Percentiles rank a stretch among this genome's conserved stretches.
Evolutionary conservation across 2,329 filamentous ascomycete genomes (phyloP).

Genomic region (Emmonsiellopsis sp.): DNA sequence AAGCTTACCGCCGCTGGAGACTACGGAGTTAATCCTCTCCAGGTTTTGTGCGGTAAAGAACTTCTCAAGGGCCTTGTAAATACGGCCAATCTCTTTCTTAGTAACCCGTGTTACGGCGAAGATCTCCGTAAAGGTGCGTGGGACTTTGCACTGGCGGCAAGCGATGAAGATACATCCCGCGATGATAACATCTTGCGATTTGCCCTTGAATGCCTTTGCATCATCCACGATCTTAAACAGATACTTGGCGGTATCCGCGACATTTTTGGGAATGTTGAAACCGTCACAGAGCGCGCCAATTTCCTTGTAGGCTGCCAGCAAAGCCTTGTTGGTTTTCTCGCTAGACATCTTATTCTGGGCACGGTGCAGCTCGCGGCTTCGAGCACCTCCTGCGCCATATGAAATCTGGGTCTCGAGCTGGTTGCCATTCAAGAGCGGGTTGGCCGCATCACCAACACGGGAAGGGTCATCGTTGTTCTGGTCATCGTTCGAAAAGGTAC

Average conservation of each 20-base stretch:
- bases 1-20: conserved; percentile 47
- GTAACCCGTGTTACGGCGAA: conserved; percentile 85
- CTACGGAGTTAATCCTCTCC: conserved; percentile 43
- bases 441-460: conserved; percentile 90
- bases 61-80: conserved; percentile 86
- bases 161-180: conserved; percentile 97
- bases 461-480: conserved; percentile 93
- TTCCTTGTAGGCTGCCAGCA: conserved; percentile 77
- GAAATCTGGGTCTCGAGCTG: conserved; percentile 84
- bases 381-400: conserved; percentile 63
- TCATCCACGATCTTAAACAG: conserved; percentile 94
- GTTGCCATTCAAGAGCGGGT: conserved; percentile 80
- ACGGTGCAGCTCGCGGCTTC: conserved; percentile 66
- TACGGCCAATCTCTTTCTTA: conserved; percentile 94
- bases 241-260: conserved; percentile 84
- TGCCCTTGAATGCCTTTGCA: conserved; percentile 87
- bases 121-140: conserved; percentile 89
- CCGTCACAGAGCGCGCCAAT: conserved; percentile 82
- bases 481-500: conserved; percentile 97
- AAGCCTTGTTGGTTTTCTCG: conserved; percentile 73
- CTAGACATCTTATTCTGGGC: conserved; percentile 73
- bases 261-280: conserved; percentile 69
- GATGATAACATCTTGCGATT: conserved; percentile 86
- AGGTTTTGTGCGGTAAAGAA: conserved; percentile 70
- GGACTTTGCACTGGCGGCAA: conserved; percentile 78